phyloP scores from a whole-genome alignment of 257 asterid species.

The Solanum pimpinellifolium region DNA sequence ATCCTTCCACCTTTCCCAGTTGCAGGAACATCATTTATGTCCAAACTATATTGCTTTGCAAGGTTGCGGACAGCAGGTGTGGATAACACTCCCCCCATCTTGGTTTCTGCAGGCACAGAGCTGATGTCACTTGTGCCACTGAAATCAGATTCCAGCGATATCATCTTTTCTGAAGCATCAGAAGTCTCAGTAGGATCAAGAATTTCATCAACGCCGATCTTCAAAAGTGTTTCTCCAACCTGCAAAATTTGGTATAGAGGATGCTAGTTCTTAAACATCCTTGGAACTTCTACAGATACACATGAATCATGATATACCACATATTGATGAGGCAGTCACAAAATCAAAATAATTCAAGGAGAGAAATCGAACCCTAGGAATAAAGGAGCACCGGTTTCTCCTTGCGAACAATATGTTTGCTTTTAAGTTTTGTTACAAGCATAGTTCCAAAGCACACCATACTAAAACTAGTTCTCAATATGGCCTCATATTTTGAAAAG shows the following conservation, averaged over 20 bases:
- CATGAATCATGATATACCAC: neutral
- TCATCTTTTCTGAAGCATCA: slow-evolving; percentile 22
- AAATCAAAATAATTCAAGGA: neutral
- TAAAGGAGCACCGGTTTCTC: neutral
- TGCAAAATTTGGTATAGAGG: slow-evolving; percentile 13
- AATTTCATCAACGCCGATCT: slow-evolving; percentile 50
- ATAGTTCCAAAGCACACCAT: neutral
- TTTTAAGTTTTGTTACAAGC: neutral
- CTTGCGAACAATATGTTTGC: neutral
- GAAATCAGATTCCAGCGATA: slow-evolving; percentile 15
- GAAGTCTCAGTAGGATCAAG: slow-evolving; percentile 11
- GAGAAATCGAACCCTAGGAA: neutral
- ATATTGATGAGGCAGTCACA: neutral
- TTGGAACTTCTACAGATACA: neutral
- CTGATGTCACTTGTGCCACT: slow-evolving; percentile 22
- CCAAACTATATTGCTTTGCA: slow-evolving; percentile 55
- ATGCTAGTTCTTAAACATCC: neutral
- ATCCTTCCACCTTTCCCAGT: slow-evolving; percentile 73
- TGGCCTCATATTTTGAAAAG: neutral
- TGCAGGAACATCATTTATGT: slow-evolving; percentile 60
- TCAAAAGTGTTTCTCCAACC: slow-evolving; percentile 95
- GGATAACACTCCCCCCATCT: slow-evolving; percentile 37
- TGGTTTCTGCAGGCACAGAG: slow-evolving; percentile 18
- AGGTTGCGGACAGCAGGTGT: slow-evolving; percentile 85
- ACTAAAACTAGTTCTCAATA: neutral